Conservation (phyloP, 495 filamentous ascomycete species). For the Daldinia bambusicola region DNA sequence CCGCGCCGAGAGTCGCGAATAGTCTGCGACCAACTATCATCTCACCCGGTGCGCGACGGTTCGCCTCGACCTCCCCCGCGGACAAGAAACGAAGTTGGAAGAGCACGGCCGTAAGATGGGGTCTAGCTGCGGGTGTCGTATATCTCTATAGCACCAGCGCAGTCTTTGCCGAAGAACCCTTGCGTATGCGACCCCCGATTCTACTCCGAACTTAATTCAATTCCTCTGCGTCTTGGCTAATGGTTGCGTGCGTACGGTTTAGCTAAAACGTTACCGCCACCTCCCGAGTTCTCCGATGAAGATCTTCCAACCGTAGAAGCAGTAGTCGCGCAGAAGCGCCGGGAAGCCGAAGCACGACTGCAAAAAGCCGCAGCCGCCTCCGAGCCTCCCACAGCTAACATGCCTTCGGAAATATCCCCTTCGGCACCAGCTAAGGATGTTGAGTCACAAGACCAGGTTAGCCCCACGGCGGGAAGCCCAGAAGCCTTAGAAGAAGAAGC, state of each 20-base stretch:
- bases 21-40: conserved; percentile 50
- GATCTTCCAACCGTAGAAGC: conserved; percentile 62
- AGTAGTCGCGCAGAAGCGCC: conserved; percentile 62
- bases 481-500: conserved; percentile 83
- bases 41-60: conserved; percentile 61
- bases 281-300: conserved; percentile 55
- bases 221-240: neutral
- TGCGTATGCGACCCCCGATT: conserved; percentile 64
- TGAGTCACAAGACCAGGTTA: conserved; percentile 35
- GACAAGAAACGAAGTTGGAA: conserved; percentile 83
- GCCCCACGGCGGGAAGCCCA: conserved; percentile 44
- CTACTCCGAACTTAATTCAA: neutral
- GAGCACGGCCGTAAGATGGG: conserved; percentile 75
- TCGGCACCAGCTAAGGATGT: conserved; percentile 36
- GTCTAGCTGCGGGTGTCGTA: conserved; percentile 76
- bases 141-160: conserved; percentile 94
- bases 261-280: conserved; percentile 52
- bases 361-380: conserved; percentile 42
- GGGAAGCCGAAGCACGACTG: conserved; percentile 49
- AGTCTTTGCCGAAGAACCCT: conserved; percentile 84
- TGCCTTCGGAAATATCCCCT: conserved; percentile 37
- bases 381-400: conserved; percentile 32
- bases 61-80: conserved; percentile 75
- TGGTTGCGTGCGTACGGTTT: neutral
- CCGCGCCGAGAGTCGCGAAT: conserved; percentile 61